Conservation (phyloP, 495 filamentous ascomycete genomes). For the Cetradonia linearis region DNA sequence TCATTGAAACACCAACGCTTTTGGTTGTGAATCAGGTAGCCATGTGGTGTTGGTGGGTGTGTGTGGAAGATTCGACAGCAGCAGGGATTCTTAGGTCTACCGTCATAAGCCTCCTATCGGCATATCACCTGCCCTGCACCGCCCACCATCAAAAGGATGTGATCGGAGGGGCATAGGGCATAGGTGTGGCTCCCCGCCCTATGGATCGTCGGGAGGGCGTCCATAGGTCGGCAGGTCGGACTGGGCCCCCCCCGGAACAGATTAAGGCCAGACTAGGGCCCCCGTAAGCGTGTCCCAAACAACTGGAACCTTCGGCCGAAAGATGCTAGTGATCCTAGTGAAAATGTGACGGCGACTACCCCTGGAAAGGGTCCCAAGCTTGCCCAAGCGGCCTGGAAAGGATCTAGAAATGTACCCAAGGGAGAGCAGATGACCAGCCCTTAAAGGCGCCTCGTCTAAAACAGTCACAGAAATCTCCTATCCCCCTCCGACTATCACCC, state of each 20-base stretch:
- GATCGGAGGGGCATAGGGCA: too few relatives aligned
- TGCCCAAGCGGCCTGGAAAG: neutral
- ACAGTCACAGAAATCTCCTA: neutral
- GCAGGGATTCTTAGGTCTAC: too few relatives aligned
- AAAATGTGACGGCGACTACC: neutral
- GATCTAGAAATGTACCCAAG: constrained; percentile 2
- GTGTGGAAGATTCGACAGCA: too few relatives aligned
- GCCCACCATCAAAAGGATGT: too few relatives aligned
- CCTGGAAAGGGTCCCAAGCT: constrained; percentile 1
- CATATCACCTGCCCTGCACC: too few relatives aligned
- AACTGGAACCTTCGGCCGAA: neutral
- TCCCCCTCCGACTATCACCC: neutral
- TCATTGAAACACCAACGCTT: neutral
- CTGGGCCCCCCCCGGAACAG: neutral
- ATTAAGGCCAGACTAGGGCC: neutral
- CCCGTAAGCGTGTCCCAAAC: neutral
- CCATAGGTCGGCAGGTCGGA: neutral
- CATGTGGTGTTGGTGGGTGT: too few relatives aligned
- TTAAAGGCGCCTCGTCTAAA: neutral
- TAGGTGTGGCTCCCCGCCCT: neutral
- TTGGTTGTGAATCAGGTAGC: too few relatives aligned
- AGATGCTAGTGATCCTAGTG: neutral
- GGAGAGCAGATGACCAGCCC: constrained; percentile 1
- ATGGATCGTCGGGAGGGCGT: constrained; percentile 6
- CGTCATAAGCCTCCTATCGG: too few relatives aligned